A percentile compares a stretch with the other conserved stretches of the same genome.
These are phyloP conservation scores for Cyamopsis tetragonoloba DNA, from an alignment of 306 rosid species.

Conservation along the genomic window DNA sequence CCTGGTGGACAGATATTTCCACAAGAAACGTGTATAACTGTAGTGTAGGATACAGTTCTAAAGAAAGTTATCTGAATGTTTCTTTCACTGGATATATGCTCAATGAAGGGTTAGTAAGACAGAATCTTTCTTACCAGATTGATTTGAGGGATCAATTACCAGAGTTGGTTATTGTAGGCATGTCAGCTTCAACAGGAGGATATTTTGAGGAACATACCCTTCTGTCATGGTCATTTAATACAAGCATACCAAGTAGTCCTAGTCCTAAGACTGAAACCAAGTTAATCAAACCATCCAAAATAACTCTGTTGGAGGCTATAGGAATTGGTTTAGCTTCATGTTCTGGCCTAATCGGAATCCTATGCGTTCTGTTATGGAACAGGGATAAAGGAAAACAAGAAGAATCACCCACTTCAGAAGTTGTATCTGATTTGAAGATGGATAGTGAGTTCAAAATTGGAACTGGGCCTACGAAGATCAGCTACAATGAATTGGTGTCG, in stretches of 20 bases:
- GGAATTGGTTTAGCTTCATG: background rate
- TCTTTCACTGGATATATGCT: background rate
- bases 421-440: background rate
- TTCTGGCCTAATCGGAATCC: background rate
- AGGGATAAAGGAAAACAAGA: background rate
- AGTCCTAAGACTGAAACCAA: background rate
- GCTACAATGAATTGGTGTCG: background rate
- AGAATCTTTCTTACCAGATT: background rate
- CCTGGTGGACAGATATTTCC: background rate
- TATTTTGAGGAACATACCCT: background rate
- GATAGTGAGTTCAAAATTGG: constrained; percentile 23
- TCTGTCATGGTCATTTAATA: constrained; percentile 16
- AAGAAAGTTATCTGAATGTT: background rate
- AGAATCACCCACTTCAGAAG: background rate
- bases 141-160: constrained; percentile 26
- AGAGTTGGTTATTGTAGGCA: constrained; percentile 33
- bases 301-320: background rate
- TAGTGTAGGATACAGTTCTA: background rate
- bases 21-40: background rate
- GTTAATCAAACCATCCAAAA: too few species aligned
- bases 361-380: background rate
- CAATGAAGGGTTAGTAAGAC: background rate
- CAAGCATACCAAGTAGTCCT: background rate
- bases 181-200: constrained; percentile 34
- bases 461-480: constrained; percentile 13